phyloP scores from a whole-genome alignment of 495 filamentous ascomycete genomes.

The Cercophora sp. region DNA sequence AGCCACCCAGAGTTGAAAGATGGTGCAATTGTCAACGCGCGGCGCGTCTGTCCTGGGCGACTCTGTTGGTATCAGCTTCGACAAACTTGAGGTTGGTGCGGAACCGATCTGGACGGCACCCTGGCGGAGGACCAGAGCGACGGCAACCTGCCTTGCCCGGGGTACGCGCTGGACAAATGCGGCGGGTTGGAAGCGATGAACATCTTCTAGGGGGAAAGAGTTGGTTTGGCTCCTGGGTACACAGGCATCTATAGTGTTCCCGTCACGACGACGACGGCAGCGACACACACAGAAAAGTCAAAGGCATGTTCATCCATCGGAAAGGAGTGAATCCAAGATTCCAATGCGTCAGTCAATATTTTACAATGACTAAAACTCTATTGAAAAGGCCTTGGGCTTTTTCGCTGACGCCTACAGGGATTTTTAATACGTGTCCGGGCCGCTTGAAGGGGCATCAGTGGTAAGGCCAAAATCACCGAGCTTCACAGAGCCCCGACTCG shows the following conservation, averaged over 20 bases:
- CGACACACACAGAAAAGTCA: too few species aligned
- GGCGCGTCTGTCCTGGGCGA: not conserved
- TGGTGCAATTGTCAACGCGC: not conserved
- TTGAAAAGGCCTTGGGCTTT: too few species aligned
- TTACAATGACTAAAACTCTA: too few species aligned
- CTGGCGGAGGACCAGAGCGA: not conserved
- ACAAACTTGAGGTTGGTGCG: not conserved
- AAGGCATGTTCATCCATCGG: too few species aligned
- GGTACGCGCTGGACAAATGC: not conserved
- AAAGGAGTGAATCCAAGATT: too few species aligned
- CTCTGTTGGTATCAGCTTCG: constrained; percentile 4
- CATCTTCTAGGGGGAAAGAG: not conserved
- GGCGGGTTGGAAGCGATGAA: not conserved
- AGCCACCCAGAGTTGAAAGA: not conserved
- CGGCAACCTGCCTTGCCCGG: not conserved
- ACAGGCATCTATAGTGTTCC: not conserved
- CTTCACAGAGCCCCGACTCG: too few species aligned
- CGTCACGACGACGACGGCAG: not conserved
- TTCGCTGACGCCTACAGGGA: too few species aligned
- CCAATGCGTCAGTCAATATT: too few species aligned
- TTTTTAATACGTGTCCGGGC: too few species aligned
- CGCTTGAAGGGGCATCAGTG: too few species aligned
- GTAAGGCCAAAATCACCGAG: too few species aligned
- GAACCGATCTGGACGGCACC: not conserved
- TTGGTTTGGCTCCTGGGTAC: not conserved